Conservation (phyloP, 108 stramenopile species). For the Pelagomonas calceolata region DNA sequence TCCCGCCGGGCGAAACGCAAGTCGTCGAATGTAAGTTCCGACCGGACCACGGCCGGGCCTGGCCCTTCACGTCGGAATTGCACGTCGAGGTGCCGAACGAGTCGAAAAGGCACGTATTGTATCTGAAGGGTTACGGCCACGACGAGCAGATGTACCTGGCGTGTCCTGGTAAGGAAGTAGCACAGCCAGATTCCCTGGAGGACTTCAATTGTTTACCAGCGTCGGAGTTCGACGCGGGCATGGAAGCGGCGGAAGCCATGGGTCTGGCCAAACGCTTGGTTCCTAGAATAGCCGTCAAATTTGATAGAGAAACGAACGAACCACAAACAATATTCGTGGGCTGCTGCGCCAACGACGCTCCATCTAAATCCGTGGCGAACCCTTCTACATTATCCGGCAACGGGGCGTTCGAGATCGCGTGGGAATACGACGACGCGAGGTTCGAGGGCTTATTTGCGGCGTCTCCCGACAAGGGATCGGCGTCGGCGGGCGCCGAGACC, state of each 20-base stretch:
- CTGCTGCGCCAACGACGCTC: not conserved
- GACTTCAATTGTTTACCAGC: not conserved
- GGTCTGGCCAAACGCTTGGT: not conserved
- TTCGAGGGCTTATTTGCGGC: not conserved
- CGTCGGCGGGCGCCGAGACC: not conserved
- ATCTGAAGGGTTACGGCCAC: not conserved
- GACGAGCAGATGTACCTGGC: constrained; percentile 3
- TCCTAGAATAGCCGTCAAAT: not conserved
- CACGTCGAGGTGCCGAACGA: constrained; percentile 11
- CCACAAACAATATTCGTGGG: not conserved
- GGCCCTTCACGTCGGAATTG: constrained; percentile 1
- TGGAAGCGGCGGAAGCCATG: not conserved
- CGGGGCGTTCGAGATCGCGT: constrained; percentile 1
- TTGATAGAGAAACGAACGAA: not conserved
- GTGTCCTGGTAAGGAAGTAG: not conserved
- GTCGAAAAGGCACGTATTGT: constrained; percentile 1
- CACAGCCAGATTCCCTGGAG: not conserved
- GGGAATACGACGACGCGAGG: not conserved
- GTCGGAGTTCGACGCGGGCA: not conserved
- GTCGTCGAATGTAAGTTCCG: constrained; percentile 18
- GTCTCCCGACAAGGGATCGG: constrained; percentile 4
- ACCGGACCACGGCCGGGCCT: constrained; percentile 27
- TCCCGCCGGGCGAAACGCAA: constrained; percentile 20
- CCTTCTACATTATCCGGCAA: not conserved
- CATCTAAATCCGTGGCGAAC: not conserved